Conservation (phyloP, 768 basidiomycete species). For the Naganishia randhawae region DNA sequence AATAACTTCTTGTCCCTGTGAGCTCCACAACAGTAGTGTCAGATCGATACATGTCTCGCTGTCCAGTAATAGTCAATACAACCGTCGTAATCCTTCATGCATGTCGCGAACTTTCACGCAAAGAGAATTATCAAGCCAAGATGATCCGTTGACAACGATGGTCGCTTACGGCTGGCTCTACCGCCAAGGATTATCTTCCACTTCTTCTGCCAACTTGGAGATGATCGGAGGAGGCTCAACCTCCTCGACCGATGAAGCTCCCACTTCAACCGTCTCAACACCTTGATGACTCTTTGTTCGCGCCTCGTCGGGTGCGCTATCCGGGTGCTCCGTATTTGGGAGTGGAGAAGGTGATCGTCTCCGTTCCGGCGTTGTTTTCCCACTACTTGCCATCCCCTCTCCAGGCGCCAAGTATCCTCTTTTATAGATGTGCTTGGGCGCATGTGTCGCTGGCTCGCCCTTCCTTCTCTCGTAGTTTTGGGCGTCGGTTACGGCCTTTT, state of each 20-base stretch:
- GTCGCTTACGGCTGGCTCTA: not conserved
- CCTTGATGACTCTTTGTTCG: not conserved
- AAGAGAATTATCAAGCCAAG: not conserved
- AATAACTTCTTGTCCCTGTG: too few relatives aligned
- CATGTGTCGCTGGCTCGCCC: slow-evolving; percentile 58
- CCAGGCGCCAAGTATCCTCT: slow-evolving; percentile 10
- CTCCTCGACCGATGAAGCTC: slow-evolving; percentile 14
- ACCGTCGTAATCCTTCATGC: slow-evolving; percentile 1
- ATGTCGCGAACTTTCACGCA: slow-evolving; percentile 1
- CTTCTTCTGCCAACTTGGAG: slow-evolving; percentile 12
- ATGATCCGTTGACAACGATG: not conserved
- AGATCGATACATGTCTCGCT: slow-evolving; percentile 4
- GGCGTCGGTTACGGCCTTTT: slow-evolving; percentile 57
- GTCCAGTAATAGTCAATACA: not conserved
- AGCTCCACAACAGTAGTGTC: too few relatives aligned
- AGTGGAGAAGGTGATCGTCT: slow-evolving; percentile 1
- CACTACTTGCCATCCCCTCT: not conserved
- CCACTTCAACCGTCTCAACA: slow-evolving; percentile 9
- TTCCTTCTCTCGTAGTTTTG: slow-evolving; percentile 59
- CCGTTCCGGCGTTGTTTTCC: not conserved
- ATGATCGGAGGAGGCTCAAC: slow-evolving; percentile 19
- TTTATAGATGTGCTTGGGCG: slow-evolving; percentile 41
- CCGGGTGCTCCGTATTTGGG: not conserved
- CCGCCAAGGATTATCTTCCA: slow-evolving; percentile 25
- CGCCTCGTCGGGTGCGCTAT: slow-evolving; percentile 5